phyloP scores from a whole-genome alignment of 345 rosid species.

The Ceriops decandra region DNA sequence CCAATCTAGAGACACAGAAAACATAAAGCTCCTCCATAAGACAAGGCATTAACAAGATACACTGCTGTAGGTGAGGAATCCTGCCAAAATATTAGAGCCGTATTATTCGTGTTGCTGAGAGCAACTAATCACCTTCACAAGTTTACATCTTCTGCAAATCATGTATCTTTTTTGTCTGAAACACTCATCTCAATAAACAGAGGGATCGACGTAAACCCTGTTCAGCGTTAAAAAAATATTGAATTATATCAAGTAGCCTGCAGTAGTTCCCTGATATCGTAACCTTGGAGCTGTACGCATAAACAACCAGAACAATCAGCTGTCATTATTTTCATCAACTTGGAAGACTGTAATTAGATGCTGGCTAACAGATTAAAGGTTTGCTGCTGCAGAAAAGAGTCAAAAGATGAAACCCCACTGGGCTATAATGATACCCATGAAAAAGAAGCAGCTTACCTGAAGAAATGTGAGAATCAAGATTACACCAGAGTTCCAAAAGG shows the following conservation, averaged over 20 bases:
- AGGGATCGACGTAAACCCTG: not conserved
- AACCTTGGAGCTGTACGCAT: constrained; percentile 65
- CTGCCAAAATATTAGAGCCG: too few species aligned
- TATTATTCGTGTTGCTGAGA: too few species aligned
- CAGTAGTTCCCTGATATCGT: constrained; percentile 73
- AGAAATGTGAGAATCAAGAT: constrained; percentile 77
- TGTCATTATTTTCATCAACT: not conserved
- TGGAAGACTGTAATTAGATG: not conserved
- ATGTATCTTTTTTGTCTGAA: too few species aligned
- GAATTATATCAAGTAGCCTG: constrained; percentile 38
- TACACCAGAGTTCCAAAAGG: constrained; percentile 85
- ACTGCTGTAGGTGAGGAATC: too few species aligned
- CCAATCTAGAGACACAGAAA: too few species aligned
- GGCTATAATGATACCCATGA: not conserved
- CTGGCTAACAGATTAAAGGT: not conserved
- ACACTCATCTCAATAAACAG: too few species aligned
- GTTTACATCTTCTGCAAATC: too few species aligned
- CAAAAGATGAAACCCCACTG: not conserved
- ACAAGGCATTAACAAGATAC: too few species aligned
- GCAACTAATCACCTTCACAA: too few species aligned
- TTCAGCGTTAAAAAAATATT: not conserved
- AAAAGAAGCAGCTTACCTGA: constrained; percentile 45
- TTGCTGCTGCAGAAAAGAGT: not conserved
- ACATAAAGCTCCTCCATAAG: too few species aligned
- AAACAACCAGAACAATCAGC: constrained; percentile 11